Evolutionary conservation across 768 basidiomycete genomes (phyloP), one percentile per base, ranked within the genome.

Genomic region (Hericium alpestre): DNA sequence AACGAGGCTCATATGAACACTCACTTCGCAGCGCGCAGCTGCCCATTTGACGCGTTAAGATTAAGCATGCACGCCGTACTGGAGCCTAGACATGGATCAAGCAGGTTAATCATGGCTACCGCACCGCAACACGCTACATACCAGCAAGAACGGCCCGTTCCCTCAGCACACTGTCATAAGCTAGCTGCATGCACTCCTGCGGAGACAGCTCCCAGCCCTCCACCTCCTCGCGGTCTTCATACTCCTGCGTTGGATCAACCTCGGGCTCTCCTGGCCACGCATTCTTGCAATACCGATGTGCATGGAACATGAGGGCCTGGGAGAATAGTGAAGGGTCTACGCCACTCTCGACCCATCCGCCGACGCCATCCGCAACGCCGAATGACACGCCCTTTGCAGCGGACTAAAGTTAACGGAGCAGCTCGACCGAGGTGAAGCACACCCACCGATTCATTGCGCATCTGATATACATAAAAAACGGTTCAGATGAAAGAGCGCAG

Each of bases 361-460:
- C 93, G 4, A 96, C 93, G 18, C 93, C 93, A 64, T 97, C 93
- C 40, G 93, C 90, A 4, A 96, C 81, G 39, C 90, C 92, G 54
- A 96, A 76, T 2, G 87, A 80, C 27, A 90, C 67, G 22, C 88
- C 87, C 87, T 90, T 55, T 55, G 53, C 49, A 56, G 56, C 59
- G 53, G 61, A 22, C 20, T 39, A 38, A 38, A 23, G 23, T 32
- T 32, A 32, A 32, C 32, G 32, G 32, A 32, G 32, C 32, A 8
- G 32, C 6, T 32, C 32, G 6, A 4, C 32, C 32, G 32, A 32
- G 32, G 8, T 6, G 25, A 51, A 55, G 58, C 68, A 63, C 64
- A 79, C 84, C 73, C 76, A 91, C 89, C 76, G 89, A 90, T 56
- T 76, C 72, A 65, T 82, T 82, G 49, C 81, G 79, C 89, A 90